Evolutionary conservation across 2,329 filamentous ascomycete species (phyloP).

Genomic region (Cordyceps tenuipes): DNA sequence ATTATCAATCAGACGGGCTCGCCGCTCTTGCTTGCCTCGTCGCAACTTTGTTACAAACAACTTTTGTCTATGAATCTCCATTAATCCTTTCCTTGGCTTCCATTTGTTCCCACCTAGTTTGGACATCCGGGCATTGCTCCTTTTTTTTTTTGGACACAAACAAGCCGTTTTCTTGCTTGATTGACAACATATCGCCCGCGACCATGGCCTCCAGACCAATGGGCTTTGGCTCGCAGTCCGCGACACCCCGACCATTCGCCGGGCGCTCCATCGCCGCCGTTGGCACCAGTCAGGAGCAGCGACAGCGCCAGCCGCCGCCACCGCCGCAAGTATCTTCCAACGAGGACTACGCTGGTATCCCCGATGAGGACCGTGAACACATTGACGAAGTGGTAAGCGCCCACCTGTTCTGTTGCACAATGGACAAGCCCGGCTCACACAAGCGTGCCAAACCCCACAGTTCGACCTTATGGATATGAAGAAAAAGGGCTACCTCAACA

Average conservation of each 20-base stretch:
- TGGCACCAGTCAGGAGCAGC: slow-evolving; percentile 21
- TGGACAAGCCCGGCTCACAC: neutral
- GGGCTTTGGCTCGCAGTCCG: slow-evolving; percentile 27
- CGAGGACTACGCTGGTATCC: slow-evolving; percentile 42
- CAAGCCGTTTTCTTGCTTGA: neutral
- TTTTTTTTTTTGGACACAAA: neutral
- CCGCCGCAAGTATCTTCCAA: slow-evolving; percentile 28
- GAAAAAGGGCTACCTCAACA: slow-evolving; percentile 89
- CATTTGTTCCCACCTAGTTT: neutral
- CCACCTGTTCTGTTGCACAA: neutral
- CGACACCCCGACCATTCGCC: slow-evolving; percentile 30
- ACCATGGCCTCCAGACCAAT: slow-evolving; percentile 6
- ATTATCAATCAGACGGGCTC: neutral
- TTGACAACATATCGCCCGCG: neutral
- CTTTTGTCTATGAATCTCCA: neutral
- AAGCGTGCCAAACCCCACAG: slow-evolving; percentile 33
- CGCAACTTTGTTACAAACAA: neutral
- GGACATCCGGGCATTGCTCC: neutral
- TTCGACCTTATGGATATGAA: slow-evolving; percentile 96
- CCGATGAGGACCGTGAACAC: slow-evolving; percentile 85
- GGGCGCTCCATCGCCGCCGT: slow-evolving; percentile 25
- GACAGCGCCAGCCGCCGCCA: slow-evolving; percentile 21
- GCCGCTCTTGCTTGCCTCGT: slow-evolving; percentile 4
- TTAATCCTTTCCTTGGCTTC: neutral
- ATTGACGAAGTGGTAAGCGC: slow-evolving; percentile 79